Percentiles rank a stretch among this genome's conserved stretches.
Conservation (phyloP, 2,329 filamentous ascomycete species). For the Calonectria ilicicola region DNA sequence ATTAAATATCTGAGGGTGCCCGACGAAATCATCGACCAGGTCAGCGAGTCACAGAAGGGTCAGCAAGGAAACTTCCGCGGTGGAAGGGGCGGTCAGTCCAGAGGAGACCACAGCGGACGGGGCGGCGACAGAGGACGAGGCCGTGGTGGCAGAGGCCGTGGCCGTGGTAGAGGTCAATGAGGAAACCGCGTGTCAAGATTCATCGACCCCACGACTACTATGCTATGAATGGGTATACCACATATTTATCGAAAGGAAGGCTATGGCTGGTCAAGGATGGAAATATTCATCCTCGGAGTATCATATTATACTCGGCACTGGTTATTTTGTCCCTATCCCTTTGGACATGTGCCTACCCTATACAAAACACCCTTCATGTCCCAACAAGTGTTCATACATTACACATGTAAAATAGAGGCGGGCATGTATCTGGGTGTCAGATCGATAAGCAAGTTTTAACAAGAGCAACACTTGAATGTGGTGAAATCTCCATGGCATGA, state of each 20-base stretch:
- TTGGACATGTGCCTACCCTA: neutral
- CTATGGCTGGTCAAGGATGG: neutral
- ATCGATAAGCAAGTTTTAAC: neutral
- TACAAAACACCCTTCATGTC: neutral
- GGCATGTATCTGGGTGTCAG: neutral
- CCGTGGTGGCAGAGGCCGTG: constrained; percentile 53
- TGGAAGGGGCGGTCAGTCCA: constrained; percentile 69
- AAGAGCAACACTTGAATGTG: neutral
- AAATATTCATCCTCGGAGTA: neutral
- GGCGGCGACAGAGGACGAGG: constrained; percentile 60
- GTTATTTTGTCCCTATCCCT: neutral
- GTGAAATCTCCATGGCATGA: neutral
- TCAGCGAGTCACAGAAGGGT: constrained; percentile 90
- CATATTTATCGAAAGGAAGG: neutral
- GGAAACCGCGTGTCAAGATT: constrained; percentile 8
- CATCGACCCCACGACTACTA: neutral
- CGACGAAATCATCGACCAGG: constrained; percentile 94
- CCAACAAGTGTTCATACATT: neutral
- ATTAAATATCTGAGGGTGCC: constrained; percentile 98
- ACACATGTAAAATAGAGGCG: neutral
- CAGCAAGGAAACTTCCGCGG: constrained; percentile 74
- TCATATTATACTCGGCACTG: neutral
- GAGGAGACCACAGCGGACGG: constrained; percentile 69
- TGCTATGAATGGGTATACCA: neutral
- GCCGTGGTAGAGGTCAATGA: constrained; percentile 50